Base-by-base conservation (phyloP, 2,329 filamentous ascomycete species). In the Xylaria sp. region DNA sequence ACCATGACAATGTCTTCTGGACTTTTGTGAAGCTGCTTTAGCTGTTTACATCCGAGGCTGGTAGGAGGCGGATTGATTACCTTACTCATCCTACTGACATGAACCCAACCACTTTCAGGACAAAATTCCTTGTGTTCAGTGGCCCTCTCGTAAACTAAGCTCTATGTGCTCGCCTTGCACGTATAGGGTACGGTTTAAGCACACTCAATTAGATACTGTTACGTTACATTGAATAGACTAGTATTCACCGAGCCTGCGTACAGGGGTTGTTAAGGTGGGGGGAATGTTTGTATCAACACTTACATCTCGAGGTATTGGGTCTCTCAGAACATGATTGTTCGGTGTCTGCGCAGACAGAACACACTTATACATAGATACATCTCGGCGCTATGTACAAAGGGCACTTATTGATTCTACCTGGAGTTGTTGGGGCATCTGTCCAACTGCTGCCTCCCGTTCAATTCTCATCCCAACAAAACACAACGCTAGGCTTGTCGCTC, bases 371-470 rank as follows among this genome's bases (percentile, higher is more conserved):
- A 52, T 33, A 52, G 19, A 49, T 46, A 38, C n/a, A 54, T 29
- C 37, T 25, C 27, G 13, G 9, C 46, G 38, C 3, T 31, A 66
- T 66, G 64, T 57, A 64, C 47, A 54, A 11, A 11, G 3, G 37
- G n/a, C 27, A 54, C 10, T 47, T 54, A 15, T 33, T 60, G 2
- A 6, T 63, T 55, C 33, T 57, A 21, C 21, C 49, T 11, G 54
- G 46, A 25, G 57, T 35, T 5, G 55, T 51, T 40, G 54, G 49
- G 21, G 57, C 61, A 3, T 58, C 65, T 48, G 43, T 63, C 40
- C 63, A 65, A 43, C 27, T 49, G 9, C 63, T 67, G 8, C 60
- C 64, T 31, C 64, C 62, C 7, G 19, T 46, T 10, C 25, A 54
- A 13, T 29, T 33, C 21, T n/a, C 37, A 19, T 13, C 44, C 25